Evolutionary conservation across 352 stramenopile genomes (phyloP), one percentile per base, ranked within the genome.

Genomic region (Phytophthora podocarpi): DNA sequence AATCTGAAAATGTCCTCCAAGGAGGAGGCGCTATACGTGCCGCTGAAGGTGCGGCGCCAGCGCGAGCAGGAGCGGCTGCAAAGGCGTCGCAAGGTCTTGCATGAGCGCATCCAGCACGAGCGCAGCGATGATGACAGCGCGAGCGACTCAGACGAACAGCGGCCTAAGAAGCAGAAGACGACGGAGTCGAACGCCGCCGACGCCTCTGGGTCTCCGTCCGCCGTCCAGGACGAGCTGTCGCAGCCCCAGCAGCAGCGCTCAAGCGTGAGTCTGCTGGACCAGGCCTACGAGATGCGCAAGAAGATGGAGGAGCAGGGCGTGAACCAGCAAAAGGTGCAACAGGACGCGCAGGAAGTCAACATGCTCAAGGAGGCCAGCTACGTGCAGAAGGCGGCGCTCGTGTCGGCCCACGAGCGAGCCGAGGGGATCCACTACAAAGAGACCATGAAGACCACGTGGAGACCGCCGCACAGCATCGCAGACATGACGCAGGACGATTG

Each of bases 361-460:
- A 98, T 99, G 74, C 85, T 99, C 35, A 97, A 97, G 57, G 95
- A 99, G 70, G 95, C 95, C 9, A 95, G 80, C 20, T 93, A 98
- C 63, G 95, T 99, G 23, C 95, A 98, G 72, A 99, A 98, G 46
- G 97, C 91, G 53, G 95, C 96, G 57, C 83, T 99, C 11, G 91
- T 98, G 63, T 97, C 91, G 13, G 93, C 90, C 2, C 85, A 89
- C 9, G 95, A 99, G 74, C 84, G 95, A 18, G 94, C 94, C 4
- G 78, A 97, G 59, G 96, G 96, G 7, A 91, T 97, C 27, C 77
- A 88, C 9, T 99, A 99, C 76, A 82, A 74, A n/a, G 72, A 96
- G 18, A 70, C 80, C 13, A 85, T 99, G 67, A 83, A 80, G 30
- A 97, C 92, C 20, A 97, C 86, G 15, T 99, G 97, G 97, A 84